Percentiles rank a stretch among this genome's conserved stretches.
Conservation (phyloP, 2,329 filamentous ascomycete genomes). For the Colletotrichum spinosum region DNA sequence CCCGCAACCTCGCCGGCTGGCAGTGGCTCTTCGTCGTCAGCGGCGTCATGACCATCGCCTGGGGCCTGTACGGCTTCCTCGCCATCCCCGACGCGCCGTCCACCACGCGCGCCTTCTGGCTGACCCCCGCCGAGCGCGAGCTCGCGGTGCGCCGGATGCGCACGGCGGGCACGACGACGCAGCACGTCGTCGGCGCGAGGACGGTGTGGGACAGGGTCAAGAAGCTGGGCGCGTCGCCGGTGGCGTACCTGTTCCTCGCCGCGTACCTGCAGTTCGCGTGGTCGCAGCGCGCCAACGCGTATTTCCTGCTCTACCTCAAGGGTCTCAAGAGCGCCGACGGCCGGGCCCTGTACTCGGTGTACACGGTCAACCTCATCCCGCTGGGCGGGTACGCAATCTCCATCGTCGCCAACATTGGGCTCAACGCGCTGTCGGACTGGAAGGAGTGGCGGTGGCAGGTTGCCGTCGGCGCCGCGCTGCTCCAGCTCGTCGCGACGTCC, state of each 20-base stretch:
- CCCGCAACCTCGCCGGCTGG: slow-evolving; percentile 55
- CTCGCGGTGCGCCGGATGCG: slow-evolving; percentile 44
- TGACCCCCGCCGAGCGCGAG: slow-evolving; percentile 43
- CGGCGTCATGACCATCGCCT: slow-evolving; percentile 54
- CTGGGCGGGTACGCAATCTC: slow-evolving; percentile 47
- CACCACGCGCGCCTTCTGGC: slow-evolving; percentile 45
- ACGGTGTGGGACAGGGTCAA: slow-evolving; percentile 42
- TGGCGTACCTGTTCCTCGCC: slow-evolving; percentile 47
- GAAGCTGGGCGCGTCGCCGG: slow-evolving; percentile 44
- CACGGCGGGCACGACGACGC: slow-evolving; percentile 44
- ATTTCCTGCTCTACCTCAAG: slow-evolving; percentile 49
- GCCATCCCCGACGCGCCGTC: slow-evolving; percentile 49
- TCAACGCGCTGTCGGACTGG: slow-evolving; percentile 51
- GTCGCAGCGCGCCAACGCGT: slow-evolving; percentile 46
- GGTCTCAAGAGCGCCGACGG: slow-evolving; percentile 43
- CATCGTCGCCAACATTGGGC: slow-evolving; percentile 48
- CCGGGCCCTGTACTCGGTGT: slow-evolving; percentile 43
- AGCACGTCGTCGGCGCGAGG: slow-evolving; percentile 41
- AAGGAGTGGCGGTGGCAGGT: slow-evolving; percentile 55
- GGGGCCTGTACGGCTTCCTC: slow-evolving; percentile 54
- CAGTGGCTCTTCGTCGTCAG: slow-evolving; percentile 60
- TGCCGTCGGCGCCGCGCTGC: slow-evolving; percentile 43
- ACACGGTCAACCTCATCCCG: slow-evolving; percentile 47
- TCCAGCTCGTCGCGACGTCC: slow-evolving; percentile 45
- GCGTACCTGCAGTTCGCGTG: slow-evolving; percentile 46